Evolutionary conservation across 2,329 filamentous ascomycete species (phyloP).

Genomic region (Scytalidium sp.): DNA sequence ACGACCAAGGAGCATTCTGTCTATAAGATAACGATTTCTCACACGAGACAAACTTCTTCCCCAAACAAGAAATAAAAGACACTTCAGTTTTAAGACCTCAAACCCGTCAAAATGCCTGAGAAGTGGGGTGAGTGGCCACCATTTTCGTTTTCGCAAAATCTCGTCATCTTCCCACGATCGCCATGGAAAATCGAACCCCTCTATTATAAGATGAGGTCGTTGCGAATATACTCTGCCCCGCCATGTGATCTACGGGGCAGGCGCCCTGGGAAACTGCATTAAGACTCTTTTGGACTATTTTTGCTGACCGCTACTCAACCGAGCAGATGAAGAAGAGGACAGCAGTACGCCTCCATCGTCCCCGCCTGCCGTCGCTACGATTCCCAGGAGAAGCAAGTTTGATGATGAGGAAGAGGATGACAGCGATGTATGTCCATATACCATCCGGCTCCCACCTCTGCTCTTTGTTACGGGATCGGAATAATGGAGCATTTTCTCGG

Average conservation of each 20-base stretch:
- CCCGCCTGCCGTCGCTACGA: constrained; percentile 17
- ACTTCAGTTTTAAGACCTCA: background rate
- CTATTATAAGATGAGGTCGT: constrained; percentile 1
- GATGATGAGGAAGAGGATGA: constrained; percentile 88
- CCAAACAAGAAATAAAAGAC: too few relatives aligned
- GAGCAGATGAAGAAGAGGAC: constrained; percentile 40
- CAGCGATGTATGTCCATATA: constrained; percentile 60
- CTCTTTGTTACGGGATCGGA: too few relatives aligned
- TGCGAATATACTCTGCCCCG: constrained; percentile 8
- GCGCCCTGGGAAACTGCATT: constrained; percentile 8
- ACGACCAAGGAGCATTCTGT: background rate
- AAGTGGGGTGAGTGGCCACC: constrained; percentile 29
- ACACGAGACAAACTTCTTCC: too few relatives aligned
- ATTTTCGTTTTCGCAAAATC: constrained; percentile 13
- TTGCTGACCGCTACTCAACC: constrained; percentile 25
- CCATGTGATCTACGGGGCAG: constrained; percentile 19
- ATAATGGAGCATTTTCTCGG: too few relatives aligned
- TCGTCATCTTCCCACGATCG: constrained; percentile 10
- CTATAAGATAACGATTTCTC: too few relatives aligned
- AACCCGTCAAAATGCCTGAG: constrained; percentile 25
- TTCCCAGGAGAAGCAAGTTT: constrained; percentile 59
- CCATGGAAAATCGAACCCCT: background rate
- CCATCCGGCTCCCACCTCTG: background rate
- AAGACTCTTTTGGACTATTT: constrained; percentile 16
- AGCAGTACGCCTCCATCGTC: constrained; percentile 44